Evolutionary conservation across 2,329 filamentous ascomycete genomes (phyloP), one percentile per base, ranked within the genome.

Genomic region (Colletotrichum graminicola): DNA sequence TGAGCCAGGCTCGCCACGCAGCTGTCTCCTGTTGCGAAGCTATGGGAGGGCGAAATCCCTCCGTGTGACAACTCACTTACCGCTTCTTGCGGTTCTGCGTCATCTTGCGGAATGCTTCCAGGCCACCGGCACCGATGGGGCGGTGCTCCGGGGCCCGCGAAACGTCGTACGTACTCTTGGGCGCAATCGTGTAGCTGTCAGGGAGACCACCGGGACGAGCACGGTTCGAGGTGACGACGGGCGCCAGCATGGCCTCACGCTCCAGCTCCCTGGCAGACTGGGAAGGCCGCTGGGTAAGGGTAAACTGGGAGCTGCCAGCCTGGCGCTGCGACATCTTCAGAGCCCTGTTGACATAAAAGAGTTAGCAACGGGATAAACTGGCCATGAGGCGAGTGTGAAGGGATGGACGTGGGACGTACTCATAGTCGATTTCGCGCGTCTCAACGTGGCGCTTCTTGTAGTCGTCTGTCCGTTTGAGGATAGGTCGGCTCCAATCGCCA

Each of bases 401-500:
- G 3, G 21, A 39, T 36, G 52, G 21, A 36, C 29, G 32, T n/a
- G 36, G 65, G 59, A 85, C 88, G 69, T 85, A 91, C 89, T 87
- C 83, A 76, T 90, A 87, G 78, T 92, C 89, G 74, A 89, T 91
- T 65, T 91, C 89, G 71, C 87, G 87, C 21, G 88, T 90, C 77
- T 90, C 86, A 52, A 92, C 84, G 73, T 88, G 87, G 29, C 93
- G 91, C 85, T 97, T 96, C 83, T 94, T 95, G 85, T 97, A 98
- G 81, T 98, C 94, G 77, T 97, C 94, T 73, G 93, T 97, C 75
- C 94, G 91, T 84, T 97, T 95, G 65, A 99, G 87, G 74, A 99
- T 97, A 5, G 95, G 95, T 51, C 96, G 88, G 74, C 94, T 97
- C 96, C 96, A 99, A 79, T 98, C 95, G 67, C 93, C 94, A 67